Percentiles rank a stretch among this genome's conserved stretches.
Evolutionary conservation across 352 stramenopile genomes (phyloP).

Genomic region (Globisporangium sylvaticum): DNA sequence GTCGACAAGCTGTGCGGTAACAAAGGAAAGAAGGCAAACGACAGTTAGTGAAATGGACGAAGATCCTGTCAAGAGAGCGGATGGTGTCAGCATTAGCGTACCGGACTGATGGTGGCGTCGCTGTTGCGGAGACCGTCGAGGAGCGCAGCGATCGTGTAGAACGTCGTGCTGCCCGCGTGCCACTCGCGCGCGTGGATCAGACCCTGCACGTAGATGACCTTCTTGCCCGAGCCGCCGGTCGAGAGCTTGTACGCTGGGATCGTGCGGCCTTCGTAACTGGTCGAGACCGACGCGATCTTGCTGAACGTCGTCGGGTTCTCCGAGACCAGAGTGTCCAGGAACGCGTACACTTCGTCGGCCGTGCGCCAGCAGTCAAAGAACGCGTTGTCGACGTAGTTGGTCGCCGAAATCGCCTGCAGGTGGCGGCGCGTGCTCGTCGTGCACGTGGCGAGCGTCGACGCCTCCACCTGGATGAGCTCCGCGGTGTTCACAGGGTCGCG

Average conservation of each 20-base stretch:
- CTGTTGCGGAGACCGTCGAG: constrained; percentile 18
- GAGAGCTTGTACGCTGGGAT: constrained; percentile 27
- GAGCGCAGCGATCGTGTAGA: constrained; percentile 16
- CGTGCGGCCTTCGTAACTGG: constrained; percentile 12
- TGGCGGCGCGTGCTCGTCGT: constrained; percentile 2
- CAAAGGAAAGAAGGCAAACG: neutral
- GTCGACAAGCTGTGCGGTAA: neutral
- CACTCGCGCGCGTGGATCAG: constrained; percentile 18
- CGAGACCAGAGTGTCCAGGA: constrained; percentile 19
- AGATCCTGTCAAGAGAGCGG: neutral
- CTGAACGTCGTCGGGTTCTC: constrained; percentile 13
- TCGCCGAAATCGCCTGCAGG: neutral
- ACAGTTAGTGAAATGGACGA: neutral
- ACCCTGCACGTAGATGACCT: constrained; percentile 19
- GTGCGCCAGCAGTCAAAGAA: constrained; percentile 34
- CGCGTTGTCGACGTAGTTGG: constrained; percentile 16
- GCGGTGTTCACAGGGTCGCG: neutral
- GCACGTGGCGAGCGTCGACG: constrained; percentile 5
- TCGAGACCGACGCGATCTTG: constrained; percentile 12
- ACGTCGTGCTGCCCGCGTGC: constrained; percentile 12
- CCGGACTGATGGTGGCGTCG: constrained; percentile 6
- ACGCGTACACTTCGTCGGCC: constrained; percentile 22
- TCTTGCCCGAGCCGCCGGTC: constrained; percentile 1
- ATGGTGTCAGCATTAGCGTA: neutral
- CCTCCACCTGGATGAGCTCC: neutral